Base-by-base conservation (phyloP, 2,329 filamentous ascomycete species). In the Pseudocercospora vitis region DNA sequence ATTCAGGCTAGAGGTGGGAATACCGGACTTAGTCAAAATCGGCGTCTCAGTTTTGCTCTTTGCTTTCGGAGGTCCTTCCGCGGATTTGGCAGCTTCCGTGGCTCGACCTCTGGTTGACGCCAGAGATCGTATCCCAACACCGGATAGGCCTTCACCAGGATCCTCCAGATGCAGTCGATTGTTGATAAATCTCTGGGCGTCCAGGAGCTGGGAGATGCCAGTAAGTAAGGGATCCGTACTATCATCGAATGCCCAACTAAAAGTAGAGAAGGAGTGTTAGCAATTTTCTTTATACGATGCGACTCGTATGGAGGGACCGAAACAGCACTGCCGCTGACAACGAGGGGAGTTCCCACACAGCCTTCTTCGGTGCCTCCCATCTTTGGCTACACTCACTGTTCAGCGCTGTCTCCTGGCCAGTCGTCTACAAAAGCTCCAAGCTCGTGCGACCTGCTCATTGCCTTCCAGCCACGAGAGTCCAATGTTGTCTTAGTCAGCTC, bases 381-480 rank as follows among this genome's bases (percentile, higher is more conserved):
- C n/a, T n/a, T n/a, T n/a, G n/a, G n/a, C n/a, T n/a, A n/a, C n/a
- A n/a, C n/a, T n/a, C n/a, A n/a, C 3, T 80, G 76, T 12, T 74
- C 69, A 2, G 81, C 80, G 2, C 80, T 78, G 0, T 79, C 76
- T 8, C 76, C 75, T 0, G 89, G 87, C 65, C 92, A 90, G 24
- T 81, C 73, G 2, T 81, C 67, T 2, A 96, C 72, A 53, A 85
- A 87, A 8, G 95, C 70, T 0, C 90, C 90, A 53, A 96, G 79
- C 66, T 96, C 89, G 61, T 92, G 88, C 18, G 83, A 84, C 21
- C 75, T 71, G 53, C 86, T 87, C 63, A 90, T 84, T 0, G 83
- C 76, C 19, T 76, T 76, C 77, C 89, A 91, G 23, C 86, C 78
- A 5, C 71, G 63, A 55, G 86, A 91, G 0, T 66, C 60, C 0